phyloP scores from a whole-genome alignment of 106 monocot genomes.

The Allium sativum region DNA sequence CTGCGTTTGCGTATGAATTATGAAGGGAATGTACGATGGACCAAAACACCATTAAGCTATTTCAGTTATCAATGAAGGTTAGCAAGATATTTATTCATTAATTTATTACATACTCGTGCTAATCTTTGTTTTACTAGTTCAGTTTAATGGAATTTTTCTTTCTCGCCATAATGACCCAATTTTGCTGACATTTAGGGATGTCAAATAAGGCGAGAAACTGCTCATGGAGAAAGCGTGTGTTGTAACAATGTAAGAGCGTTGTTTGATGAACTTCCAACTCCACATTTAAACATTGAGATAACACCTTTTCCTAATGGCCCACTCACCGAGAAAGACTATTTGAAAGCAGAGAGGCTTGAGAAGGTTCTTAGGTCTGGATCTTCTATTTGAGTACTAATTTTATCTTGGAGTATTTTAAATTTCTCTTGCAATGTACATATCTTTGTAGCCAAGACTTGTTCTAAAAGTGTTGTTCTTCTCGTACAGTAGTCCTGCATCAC shows the following conservation, averaged over 20 bases:
- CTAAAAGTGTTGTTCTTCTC: too few species aligned
- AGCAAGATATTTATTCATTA: too few species aligned
- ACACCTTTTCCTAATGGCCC: conserved; percentile 92
- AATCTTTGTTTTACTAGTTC: too few species aligned
- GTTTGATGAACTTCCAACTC: conserved; percentile 93
- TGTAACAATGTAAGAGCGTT: conserved; percentile 96
- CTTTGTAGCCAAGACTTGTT: too few species aligned
- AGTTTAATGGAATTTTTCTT: too few species aligned
- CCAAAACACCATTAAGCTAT: too few species aligned
- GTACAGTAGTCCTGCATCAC: too few species aligned
- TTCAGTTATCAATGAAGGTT: too few species aligned
- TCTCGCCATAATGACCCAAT: too few species aligned
- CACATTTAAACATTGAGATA: conserved; percentile 88
- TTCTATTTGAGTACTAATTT: conserved; percentile 49
- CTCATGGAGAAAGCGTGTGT: conserved; percentile 92
- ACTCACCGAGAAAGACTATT: conserved; percentile 74
- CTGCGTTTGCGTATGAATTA: too few species aligned
- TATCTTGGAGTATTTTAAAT: background rate
- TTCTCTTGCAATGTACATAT: background rate
- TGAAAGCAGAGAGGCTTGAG: conserved; percentile 90
- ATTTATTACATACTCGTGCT: too few species aligned
- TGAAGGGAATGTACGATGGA: too few species aligned
- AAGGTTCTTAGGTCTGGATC: conserved; percentile 71
- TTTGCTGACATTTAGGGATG: conserved; percentile 48
- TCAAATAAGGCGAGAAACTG: conserved; percentile 87